Percentiles rank a stretch among this genome's conserved stretches.
These are phyloP conservation scores for Licmophora abbreviata DNA, from an alignment of 108 stramenopile genomes.

Conservation along the genomic window DNA sequence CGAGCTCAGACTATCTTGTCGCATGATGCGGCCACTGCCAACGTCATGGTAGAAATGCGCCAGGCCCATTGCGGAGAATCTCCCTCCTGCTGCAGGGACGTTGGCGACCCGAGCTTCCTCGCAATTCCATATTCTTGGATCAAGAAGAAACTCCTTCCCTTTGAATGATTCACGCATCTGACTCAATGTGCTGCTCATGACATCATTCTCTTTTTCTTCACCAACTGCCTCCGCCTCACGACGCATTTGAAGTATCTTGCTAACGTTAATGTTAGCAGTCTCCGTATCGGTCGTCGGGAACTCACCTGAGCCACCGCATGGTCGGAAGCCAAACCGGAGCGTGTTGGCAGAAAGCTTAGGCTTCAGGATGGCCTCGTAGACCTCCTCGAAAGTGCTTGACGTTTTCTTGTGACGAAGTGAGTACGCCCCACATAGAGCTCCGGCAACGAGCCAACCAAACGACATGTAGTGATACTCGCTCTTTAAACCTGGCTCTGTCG, in stretches of 20 bases:
- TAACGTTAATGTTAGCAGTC: slow-evolving; percentile 8
- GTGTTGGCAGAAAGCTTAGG: neutral
- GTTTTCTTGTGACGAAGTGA: neutral
- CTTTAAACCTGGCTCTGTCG: neutral
- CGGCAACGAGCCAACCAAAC: slow-evolving; percentile 9
- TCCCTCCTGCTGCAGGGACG: slow-evolving; percentile 5
- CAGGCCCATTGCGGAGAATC: slow-evolving; percentile 5
- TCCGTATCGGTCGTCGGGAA: neutral
- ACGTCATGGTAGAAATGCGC: slow-evolving; percentile 7
- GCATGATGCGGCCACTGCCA: neutral
- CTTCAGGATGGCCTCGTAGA: neutral
- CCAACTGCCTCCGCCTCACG: slow-evolving; percentile 3
- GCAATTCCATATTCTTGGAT: slow-evolving; percentile 6
- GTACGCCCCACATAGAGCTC: slow-evolving; percentile 22
- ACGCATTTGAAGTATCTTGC: slow-evolving; percentile 11
- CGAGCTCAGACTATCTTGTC: neutral
- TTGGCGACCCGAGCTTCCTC: neutral
- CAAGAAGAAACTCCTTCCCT: slow-evolving; percentile 4
- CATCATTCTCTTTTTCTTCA: neutral
- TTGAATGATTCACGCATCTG: neutral
- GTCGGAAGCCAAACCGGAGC: neutral
- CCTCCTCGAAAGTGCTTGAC: slow-evolving; percentile 1
- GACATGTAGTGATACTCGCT: slow-evolving; percentile 4
- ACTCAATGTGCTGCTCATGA: neutral
- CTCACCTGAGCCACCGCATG: neutral